Evolutionary conservation across 352 stramenopile genomes (phyloP), one percentile per base, ranked within the genome.

Genomic region (Phytopythium kandeliae): DNA sequence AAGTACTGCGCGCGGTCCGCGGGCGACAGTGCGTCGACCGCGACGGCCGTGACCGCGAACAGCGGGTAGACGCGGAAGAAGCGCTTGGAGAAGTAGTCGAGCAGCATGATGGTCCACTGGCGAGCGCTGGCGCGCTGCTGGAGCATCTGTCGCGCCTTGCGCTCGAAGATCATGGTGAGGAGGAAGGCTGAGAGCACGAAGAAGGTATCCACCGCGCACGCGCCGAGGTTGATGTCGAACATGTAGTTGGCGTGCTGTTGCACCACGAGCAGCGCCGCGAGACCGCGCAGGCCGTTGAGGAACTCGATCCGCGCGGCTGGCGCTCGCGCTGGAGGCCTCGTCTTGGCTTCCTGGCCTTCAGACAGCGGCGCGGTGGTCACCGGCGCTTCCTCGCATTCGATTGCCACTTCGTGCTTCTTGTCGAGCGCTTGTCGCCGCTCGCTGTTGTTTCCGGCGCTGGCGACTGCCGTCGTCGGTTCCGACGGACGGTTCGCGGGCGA

Each of bases 61-160:
- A 84, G 52, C 48, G 72, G 72, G 43, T 84, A 84, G 4, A 83
- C 72, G 31, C 69, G 69, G 16, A 84, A 70, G 43, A 84, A 74
- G 0, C 69, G 72, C 40, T 78, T 78, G 24, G 50, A 61, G 43
- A 74, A 69, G 50, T 84, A 80, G 58, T 81, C 69, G 13, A 33
- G 16, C 8, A 70, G 48, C 19, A 51, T 48, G 30, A 65, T 57
- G 15, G 41, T 34, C 60, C 60, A 68, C 48, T 57, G 43, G 6
- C 40, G 31, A 21, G 51, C 25, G n/a, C 37, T 66, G 2, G 59
- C 57, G 13, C 51, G 37, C 37, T 65, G 55, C 11, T 53, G 25
- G 12, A 68, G 15, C 17, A 79, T 22, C n/a, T 60, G 25, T 0
- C 56, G 62, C 24, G 48, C 58, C 42, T 67, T 75, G 34, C 58